Percentiles rank a stretch among this genome's conserved stretches.
phyloP scores from a whole-genome alignment of 2,329 filamentous ascomycete genomes.

The Colletotrichum sp. region DNA sequence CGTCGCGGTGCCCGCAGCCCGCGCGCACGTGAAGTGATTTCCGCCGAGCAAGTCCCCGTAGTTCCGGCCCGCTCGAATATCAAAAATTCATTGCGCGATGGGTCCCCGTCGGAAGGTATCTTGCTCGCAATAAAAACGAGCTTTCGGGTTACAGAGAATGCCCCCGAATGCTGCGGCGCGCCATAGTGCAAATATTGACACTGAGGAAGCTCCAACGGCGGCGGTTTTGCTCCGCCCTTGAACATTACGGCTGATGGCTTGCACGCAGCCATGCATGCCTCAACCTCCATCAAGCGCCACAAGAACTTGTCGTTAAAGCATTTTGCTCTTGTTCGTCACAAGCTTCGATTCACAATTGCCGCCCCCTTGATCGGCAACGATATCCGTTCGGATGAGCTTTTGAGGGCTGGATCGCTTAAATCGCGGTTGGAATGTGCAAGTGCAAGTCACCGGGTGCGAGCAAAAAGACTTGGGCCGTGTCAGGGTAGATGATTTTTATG shows the following conservation, averaged over 20 bases:
- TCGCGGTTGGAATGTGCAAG: neutral
- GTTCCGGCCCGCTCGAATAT: neutral
- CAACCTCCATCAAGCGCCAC: neutral
- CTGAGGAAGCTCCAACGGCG: neutral
- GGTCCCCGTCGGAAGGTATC: neutral
- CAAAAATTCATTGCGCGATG: neutral
- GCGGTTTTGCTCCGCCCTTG: neutral
- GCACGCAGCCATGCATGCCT: neutral
- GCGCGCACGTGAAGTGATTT: neutral
- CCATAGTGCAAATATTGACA: neutral
- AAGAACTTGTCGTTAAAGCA: neutral
- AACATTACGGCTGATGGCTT: neutral
- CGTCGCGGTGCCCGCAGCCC: neutral
- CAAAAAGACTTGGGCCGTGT: neutral
- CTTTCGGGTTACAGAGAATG: neutral
- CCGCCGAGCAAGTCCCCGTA: neutral
- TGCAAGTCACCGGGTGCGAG: neutral
- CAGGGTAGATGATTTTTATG: neutral
- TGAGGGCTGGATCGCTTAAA: neutral
- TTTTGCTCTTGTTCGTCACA: neutral
- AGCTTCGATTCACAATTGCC: neutral
- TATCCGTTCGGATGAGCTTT: neutral
- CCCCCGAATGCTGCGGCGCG: neutral
- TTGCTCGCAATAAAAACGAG: neutral
- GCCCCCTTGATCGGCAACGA: slow-evolving; percentile 1